phyloP scores from a whole-genome alignment of 1,139 yeast genomes.

The Suhomyces bokatorum region DNA sequence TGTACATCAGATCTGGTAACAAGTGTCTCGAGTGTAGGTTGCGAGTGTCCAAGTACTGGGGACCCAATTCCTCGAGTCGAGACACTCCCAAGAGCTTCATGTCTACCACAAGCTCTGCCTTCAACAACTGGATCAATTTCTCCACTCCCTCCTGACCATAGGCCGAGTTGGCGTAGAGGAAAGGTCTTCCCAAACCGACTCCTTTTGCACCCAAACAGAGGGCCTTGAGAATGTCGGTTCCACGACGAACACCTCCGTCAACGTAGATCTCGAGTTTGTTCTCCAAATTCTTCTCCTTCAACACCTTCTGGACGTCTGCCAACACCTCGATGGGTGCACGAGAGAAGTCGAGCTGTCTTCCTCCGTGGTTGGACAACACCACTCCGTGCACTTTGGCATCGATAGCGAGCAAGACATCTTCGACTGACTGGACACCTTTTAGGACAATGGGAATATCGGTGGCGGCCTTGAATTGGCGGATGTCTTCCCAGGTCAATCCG shows the following conservation, averaged over 20 bases:
- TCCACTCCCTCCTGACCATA: constrained; percentile 82
- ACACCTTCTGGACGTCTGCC: constrained; percentile 59
- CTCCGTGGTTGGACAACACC: constrained; percentile 72
- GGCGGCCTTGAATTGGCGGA: constrained; percentile 54
- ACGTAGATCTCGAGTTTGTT: constrained; percentile 54
- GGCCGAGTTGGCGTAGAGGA: constrained; percentile 67
- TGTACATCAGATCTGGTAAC: constrained; percentile 14
- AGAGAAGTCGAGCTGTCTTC: constrained; percentile 68
- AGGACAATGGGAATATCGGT: constrained; percentile 65
- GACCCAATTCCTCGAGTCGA: constrained; percentile 60
- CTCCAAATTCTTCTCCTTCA: constrained; percentile 46
- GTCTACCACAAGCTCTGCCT: constrained; percentile 80
- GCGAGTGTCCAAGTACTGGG: constrained; percentile 40
- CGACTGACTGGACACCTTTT: constrained; percentile 72
- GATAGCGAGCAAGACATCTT: constrained; percentile 65
- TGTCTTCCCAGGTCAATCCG: constrained; percentile 60
- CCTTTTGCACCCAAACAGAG: constrained; percentile 70
- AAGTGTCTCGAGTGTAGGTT: constrained; percentile 10
- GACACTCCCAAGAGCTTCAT: constrained; percentile 86
- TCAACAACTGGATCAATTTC: constrained; percentile 73
- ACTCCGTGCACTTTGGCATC: constrained; percentile 66
- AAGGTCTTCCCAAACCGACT: constrained; percentile 74
- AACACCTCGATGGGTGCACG: constrained; percentile 69
- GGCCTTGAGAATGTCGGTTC: constrained; percentile 66
- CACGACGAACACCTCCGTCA: constrained; percentile 73